Evolutionary conservation across 2,329 filamentous ascomycete genomes (phyloP), one percentile per base, ranked within the genome.

Genomic region (Colletotrichum australisinense): DNA sequence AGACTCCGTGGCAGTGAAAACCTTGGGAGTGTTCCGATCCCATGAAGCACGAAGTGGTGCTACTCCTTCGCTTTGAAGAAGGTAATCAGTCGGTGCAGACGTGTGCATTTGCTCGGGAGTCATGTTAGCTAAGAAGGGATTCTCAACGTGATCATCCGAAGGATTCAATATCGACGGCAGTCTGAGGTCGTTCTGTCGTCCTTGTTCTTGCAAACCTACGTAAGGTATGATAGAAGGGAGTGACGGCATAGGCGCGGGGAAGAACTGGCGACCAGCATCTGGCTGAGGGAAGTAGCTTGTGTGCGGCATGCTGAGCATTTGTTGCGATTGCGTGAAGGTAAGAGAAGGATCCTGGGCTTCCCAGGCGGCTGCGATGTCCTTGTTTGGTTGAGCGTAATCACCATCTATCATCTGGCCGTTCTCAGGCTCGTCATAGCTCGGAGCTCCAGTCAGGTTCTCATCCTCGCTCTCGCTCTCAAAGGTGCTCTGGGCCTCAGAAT

Each of bases 401-500:
- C 49, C 53, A 24, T 46, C 6, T 5, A 24, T 14, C 63, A 56
- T 65, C 3, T 16, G 24, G 26, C n/a, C 11, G 12, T 66, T 53
- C 32, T 32, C 52, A 56, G 6, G 16, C 53, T 28, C 53, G 24
- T 56, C 63, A 26, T 63, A 63, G 19, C 7, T 55, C n/a, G 62
- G 28, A 52, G 3, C 6, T 46, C 11, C 52, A 9, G 28, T 32
- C 22, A 16, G 32, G 49, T 46, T 52, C 24, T 62, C 67, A n/a
- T 22, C 22, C 24, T 56, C 52, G 12, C 24, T 65, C 52, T 64
- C 53, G 49, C 28, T 30, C 6, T 72, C 56, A 3, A 26, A 67
- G n/a, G 28, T 56, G n/a, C 24, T 62, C 22, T 69, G 67, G n/a
- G n/a, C 24, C 76, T 78, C 62, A 7, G 55, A 57, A 8, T 75